Evolutionary conservation across 371 early-diverging fungal species (phyloP), one percentile per base, ranked within the genome.

Genomic region (Mucor mucedo): DNA sequence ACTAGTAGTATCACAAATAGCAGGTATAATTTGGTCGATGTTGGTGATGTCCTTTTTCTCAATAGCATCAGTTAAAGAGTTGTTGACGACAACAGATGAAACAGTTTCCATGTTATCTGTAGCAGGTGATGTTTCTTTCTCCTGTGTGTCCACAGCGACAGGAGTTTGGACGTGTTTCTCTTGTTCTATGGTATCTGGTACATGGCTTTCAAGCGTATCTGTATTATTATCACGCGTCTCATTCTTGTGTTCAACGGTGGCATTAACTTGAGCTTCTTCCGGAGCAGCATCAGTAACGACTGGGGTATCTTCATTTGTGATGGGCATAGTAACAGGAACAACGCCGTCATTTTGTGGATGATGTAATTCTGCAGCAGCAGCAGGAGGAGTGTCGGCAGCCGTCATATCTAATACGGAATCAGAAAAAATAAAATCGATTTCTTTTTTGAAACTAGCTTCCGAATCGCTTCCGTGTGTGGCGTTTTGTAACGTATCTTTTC

Each of bases 381-480:
- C 35, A 21, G 21, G 21, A 21, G 21, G 21, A 21, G 21, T 21
- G 21, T 21, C 21, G 21, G 21, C 21, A 21, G 21, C 21, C 44
- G 44, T 44, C 44, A 44, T 44, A 47, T 47, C 53, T 38, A 8
- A 21, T 35, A 13, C 13, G 44, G 44, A 21, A 21, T 53, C 14
- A 35, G 35, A 33, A 48, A 65, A 65, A 5, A 65, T 13, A 39
- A 40, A 54, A 6, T 76, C 70, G 57, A 93, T 84, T 65, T 92
- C 92, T 35, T 86, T 88, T 52, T 75, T 68, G 5, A 93, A 93
- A 40, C 77, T 69, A 27, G 78, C 83, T n/a, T 80, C 62, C 10
- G 86, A 79, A 61, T 86, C 88, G 55, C 92, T 89, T 48, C 89
- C 92, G 67, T 94, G 90, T 2, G 86, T 84, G 52, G 88, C 92